A percentile compares a stretch with the other conserved stretches of the same genome.
Conservation (phyloP, 352 stramenopile species). For the Saprolegnia parasitica region DNA sequence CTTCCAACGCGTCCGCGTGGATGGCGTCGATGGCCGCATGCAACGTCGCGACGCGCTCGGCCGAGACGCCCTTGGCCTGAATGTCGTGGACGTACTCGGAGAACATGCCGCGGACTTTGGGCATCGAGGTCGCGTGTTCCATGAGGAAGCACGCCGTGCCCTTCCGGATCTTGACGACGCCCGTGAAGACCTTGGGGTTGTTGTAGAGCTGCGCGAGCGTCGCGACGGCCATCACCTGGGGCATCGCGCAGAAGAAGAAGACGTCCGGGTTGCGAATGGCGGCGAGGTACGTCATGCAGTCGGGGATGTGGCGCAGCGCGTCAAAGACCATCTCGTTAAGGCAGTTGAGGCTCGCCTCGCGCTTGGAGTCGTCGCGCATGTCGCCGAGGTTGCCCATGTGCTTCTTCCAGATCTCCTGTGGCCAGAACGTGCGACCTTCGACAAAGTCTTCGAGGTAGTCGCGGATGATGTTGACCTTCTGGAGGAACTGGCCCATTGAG, state of each 20-base stretch:
- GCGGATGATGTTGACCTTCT: slow-evolving; percentile 94
- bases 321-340: slow-evolving; percentile 91
- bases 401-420: slow-evolving; percentile 83
- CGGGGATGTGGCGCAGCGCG: slow-evolving; percentile 77
- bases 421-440: slow-evolving; percentile 89
- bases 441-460: slow-evolving; percentile 94
- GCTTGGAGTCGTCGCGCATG: slow-evolving; percentile 26
- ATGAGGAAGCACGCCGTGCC: slow-evolving; percentile 41
- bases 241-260: slow-evolving; percentile 92
- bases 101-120: slow-evolving; percentile 30
- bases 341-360: slow-evolving; percentile 47
- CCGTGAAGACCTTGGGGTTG: slow-evolving; percentile 88
- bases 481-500: slow-evolving; percentile 90
- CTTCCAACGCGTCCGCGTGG: slow-evolving; percentile 14
- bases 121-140: slow-evolving; percentile 22
- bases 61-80: slow-evolving; percentile 25
- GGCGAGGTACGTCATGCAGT: slow-evolving; percentile 87
- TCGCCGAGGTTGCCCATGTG: slow-evolving; percentile 46
- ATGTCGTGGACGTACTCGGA: slow-evolving; percentile 29
- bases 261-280: slow-evolving; percentile 71
- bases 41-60: background rate
- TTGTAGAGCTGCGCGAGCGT: slow-evolving; percentile 86
- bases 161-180: slow-evolving; percentile 93
- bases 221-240: slow-evolving; percentile 92
- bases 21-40: slow-evolving; percentile 8